Conservation (phyloP, 2,329 filamentous ascomycete species). For the Nothopassalora personata region DNA sequence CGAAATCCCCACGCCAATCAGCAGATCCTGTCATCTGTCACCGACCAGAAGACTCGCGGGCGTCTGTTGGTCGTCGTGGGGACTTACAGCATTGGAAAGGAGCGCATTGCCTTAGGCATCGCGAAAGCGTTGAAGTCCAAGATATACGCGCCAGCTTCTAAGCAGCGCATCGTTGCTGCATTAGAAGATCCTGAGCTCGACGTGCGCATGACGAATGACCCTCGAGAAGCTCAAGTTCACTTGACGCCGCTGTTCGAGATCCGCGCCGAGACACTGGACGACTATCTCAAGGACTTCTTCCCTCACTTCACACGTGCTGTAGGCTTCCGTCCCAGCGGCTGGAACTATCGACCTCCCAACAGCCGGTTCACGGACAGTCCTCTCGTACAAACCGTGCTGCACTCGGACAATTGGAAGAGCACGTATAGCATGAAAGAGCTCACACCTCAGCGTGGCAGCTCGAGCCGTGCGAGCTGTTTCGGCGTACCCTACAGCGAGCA, state of each 20-base stretch:
- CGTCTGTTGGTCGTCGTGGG: slow-evolving; percentile 87
- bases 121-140: slow-evolving; percentile 79
- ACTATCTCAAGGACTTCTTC: slow-evolving; percentile 76
- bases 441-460: slow-evolving; percentile 75
- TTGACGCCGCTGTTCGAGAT: slow-evolving; percentile 97
- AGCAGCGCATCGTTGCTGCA: slow-evolving; percentile 77
- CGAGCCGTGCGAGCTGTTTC: slow-evolving; percentile 76
- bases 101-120: slow-evolving; percentile 89
- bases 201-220: slow-evolving; percentile 70
- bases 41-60: slow-evolving; percentile 45
- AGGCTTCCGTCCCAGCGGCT: slow-evolving; percentile 87
- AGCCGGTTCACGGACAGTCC: slow-evolving; percentile 59
- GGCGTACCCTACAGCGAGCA: slow-evolving; percentile 96
- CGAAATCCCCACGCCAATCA: slow-evolving; percentile 28
- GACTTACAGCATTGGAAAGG: slow-evolving; percentile 97
- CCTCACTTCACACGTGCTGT: slow-evolving; percentile 81
- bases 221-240: slow-evolving; percentile 84
- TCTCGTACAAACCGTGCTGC: slow-evolving; percentile 59
- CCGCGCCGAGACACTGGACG: slow-evolving; percentile 79
- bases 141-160: slow-evolving; percentile 79
- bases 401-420: slow-evolving; percentile 67
- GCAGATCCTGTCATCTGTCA: slow-evolving; percentile 26
- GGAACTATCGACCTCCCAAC: slow-evolving; percentile 77
- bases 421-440: slow-evolving; percentile 68
- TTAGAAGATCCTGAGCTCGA: slow-evolving; percentile 80